These are phyloP conservation scores for Fraxinus albicans DNA, from an alignment of 305 asterid species.

Conservation along the genomic window DNA sequence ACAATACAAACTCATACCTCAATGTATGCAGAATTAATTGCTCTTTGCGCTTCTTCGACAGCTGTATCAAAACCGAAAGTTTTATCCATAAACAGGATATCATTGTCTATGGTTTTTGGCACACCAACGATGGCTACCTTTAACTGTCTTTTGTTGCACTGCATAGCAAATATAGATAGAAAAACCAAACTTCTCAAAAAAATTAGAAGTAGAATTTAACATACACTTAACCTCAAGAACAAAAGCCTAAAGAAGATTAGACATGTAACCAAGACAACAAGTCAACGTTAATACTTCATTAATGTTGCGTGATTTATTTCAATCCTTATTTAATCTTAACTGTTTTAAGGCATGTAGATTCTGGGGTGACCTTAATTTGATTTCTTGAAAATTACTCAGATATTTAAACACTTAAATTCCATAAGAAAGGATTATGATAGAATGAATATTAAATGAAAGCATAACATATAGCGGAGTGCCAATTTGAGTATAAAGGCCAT, in stretches of 20 bases:
- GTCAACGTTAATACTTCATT: background rate
- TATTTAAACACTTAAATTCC: slow-evolving; percentile 10
- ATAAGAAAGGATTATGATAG: background rate
- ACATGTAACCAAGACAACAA: background rate
- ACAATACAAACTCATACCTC: slow-evolving; percentile 50
- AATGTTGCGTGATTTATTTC: background rate
- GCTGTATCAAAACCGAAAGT: slow-evolving; percentile 99
- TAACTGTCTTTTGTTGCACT: slow-evolving; percentile 70
- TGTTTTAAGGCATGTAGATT: slow-evolving; percentile 6
- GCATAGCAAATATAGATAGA: slow-evolving; percentile 23
- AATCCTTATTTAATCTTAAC: background rate
- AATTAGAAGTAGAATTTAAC: background rate
- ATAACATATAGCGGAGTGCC: background rate
- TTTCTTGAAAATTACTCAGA: background rate
- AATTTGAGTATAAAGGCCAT: slow-evolving; percentile 12
- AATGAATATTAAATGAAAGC: background rate
- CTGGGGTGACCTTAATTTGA: background rate
- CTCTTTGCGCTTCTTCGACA: slow-evolving; percentile 98
- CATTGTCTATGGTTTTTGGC: slow-evolving; percentile 97
- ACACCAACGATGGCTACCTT: slow-evolving; percentile 93
- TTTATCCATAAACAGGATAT: slow-evolving; percentile 93
- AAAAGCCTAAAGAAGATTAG: background rate
- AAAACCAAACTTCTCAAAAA: background rate
- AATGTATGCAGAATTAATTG: slow-evolving; percentile 86
- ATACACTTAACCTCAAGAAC: background rate